phyloP scores from a whole-genome alignment of 495 filamentous ascomycete genomes.

The Penicillium lagena region DNA sequence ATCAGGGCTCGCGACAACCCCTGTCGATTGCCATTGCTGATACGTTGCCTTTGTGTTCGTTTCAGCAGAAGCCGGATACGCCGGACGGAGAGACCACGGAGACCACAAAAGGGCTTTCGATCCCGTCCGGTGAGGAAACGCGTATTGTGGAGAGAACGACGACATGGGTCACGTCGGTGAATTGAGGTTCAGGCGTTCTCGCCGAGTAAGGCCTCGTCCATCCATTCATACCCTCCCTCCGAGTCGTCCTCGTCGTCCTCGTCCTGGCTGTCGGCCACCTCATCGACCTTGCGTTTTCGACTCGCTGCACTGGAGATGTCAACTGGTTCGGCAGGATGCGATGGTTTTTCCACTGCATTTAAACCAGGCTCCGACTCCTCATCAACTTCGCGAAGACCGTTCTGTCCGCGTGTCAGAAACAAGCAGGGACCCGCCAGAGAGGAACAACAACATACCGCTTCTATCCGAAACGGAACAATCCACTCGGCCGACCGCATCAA shows the following conservation, averaged over 20 bases:
- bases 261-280: constrained; percentile 45
- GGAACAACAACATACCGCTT: constrained; percentile 20
- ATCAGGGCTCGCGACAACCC: constrained; percentile 26
- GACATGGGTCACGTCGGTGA: constrained; percentile 11
- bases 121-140: background rate
- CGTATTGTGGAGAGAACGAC: constrained; percentile 8
- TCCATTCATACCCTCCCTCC: constrained; percentile 32
- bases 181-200: constrained; percentile 1
- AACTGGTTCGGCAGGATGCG: too few species aligned
- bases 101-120: constrained; percentile 12
- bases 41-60: constrained; percentile 20
- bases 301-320: background rate
- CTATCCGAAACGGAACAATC: constrained; percentile 34
- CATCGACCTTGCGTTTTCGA: constrained; percentile 45
- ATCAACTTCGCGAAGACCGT: constrained; percentile 20
- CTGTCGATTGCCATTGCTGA: constrained; percentile 19
- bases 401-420: constrained; percentile 11
- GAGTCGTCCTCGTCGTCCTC: constrained; percentile 46
- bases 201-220: constrained; percentile 10
- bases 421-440: background rate
- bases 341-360: too few species aligned
- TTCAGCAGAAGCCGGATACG: constrained; percentile 6
- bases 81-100: constrained; percentile 1
- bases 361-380: background rate
- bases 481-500: constrained; percentile 26